A percentile compares a stretch with the other conserved stretches of the same genome.
Evolutionary conservation across 179 eudicot genomes (phyloP).

Genomic region (Vitellaria paradoxa): DNA sequence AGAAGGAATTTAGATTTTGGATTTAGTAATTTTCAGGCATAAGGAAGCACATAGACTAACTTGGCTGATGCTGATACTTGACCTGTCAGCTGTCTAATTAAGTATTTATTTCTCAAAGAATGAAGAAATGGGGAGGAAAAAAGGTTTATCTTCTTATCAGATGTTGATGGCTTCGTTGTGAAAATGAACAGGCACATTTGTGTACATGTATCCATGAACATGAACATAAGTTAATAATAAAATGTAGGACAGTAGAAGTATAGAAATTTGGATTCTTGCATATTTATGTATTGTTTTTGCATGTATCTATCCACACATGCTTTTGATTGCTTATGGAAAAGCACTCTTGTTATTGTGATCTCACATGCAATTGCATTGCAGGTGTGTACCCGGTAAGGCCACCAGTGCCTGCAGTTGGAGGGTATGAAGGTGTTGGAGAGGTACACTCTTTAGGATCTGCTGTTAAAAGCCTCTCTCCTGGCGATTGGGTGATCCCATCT

Average conservation of each 20-base stretch:
- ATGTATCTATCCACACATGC: not conserved
- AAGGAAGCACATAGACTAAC: not conserved
- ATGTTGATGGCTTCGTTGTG: not conserved
- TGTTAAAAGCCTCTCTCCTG: constrained; percentile 57
- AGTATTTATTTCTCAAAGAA: not conserved
- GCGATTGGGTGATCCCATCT: constrained; percentile 87
- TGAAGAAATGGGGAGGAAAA: not conserved
- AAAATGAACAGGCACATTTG: not conserved
- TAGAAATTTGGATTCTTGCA: too few species aligned
- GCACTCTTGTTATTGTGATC: not conserved
- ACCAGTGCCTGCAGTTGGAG: constrained; percentile 82
- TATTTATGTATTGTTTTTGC: not conserved
- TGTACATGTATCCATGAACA: not conserved
- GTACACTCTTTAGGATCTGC: constrained; percentile 71
- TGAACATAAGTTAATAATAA: not conserved
- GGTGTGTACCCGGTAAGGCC: constrained; percentile 97
- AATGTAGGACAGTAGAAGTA: not conserved
- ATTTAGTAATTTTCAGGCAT: not conserved
- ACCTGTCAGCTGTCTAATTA: not conserved
- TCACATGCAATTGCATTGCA: constrained; percentile 13
- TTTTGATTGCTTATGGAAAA: not conserved
- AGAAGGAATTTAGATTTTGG: not conserved
- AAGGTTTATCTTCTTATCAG: not conserved
- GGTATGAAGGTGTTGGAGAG: constrained; percentile 93
- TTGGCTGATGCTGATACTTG: not conserved